These are phyloP conservation scores for Handroanthus guayacan DNA, from an alignment of 257 asterid species.

Conservation along the genomic window DNA sequence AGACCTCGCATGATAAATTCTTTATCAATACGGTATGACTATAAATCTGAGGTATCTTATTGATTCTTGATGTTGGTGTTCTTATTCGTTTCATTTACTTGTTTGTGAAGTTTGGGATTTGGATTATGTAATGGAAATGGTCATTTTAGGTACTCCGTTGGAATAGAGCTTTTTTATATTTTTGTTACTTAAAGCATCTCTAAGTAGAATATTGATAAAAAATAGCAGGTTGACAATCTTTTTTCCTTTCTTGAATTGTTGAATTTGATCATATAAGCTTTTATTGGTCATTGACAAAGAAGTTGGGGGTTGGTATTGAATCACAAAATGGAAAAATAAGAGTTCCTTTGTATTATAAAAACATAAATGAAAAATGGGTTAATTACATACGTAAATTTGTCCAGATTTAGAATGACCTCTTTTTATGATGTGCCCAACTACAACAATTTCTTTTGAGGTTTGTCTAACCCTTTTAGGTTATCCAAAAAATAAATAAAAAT, in stretches of 20 bases:
- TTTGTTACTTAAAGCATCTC: too few species aligned
- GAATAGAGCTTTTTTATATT: too few species aligned
- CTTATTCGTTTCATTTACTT: not conserved
- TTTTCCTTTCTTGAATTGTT: not conserved
- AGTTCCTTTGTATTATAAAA: conserved; percentile 4
- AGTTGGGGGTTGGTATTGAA: not conserved
- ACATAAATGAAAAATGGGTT: not conserved
- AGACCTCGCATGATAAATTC: conserved; percentile 78
- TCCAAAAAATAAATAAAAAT: too few species aligned
- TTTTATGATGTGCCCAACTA: too few species aligned
- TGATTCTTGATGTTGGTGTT: not conserved
- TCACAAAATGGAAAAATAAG: not conserved
- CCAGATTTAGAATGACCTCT: too few species aligned
- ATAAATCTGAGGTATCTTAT: not conserved
- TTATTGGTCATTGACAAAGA: not conserved
- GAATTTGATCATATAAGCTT: not conserved
- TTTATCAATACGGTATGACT: conserved; percentile 69
- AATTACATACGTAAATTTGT: too few species aligned
- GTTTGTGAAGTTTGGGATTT: conserved; percentile 17
- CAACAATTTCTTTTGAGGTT: too few species aligned
- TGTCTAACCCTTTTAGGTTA: too few species aligned
- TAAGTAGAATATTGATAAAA: too few species aligned
- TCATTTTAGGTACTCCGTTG: too few species aligned
- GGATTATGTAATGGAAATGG: not conserved
- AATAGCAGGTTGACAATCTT: too few species aligned